phyloP scores from a whole-genome alignment of 805 yeast genomes.

The Yarrowia deformans region DNA sequence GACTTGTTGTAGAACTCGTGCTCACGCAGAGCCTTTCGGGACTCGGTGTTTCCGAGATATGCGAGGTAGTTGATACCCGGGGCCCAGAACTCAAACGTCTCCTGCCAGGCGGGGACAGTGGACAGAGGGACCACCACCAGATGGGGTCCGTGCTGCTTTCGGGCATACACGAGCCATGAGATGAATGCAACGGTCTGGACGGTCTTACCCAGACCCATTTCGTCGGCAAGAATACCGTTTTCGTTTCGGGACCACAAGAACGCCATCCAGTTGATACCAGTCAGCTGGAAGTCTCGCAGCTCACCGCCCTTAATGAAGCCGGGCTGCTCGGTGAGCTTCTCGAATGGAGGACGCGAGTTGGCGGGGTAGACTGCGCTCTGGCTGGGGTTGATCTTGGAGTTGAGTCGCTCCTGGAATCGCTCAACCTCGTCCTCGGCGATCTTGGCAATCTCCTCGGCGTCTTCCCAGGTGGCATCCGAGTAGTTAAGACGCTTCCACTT shows the following conservation, averaged over 20 bases:
- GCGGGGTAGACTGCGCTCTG: slow-evolving; percentile 77
- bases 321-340: slow-evolving; percentile 86
- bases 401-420: slow-evolving; percentile 78
- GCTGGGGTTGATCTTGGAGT: slow-evolving; percentile 84
- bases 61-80: slow-evolving; percentile 94
- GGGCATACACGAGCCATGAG: slow-evolving; percentile 92
- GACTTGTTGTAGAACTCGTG: slow-evolving; percentile 79
- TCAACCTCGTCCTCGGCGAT: slow-evolving; percentile 84
- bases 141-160: slow-evolving; percentile 98
- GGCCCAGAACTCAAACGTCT: slow-evolving; percentile 96
- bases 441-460: slow-evolving; percentile 83
- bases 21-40: slow-evolving; percentile 82
- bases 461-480: slow-evolving; percentile 97
- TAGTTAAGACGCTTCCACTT: slow-evolving; percentile 94
- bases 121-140: slow-evolving; percentile 94
- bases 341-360: slow-evolving; percentile 80
- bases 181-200: slow-evolving; percentile 95
- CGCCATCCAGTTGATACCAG: slow-evolving; percentile 99
- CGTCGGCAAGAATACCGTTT: slow-evolving; percentile 97
- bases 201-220: slow-evolving; percentile 98
- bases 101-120: slow-evolving; percentile 99
- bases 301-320: slow-evolving; percentile 88
- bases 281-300: slow-evolving; percentile 94
- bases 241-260: slow-evolving; percentile 97
- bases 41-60: slow-evolving; percentile 88